Base-by-base conservation (phyloP, 2,329 filamentous ascomycete species). In the Colletotrichum sp. region DNA sequence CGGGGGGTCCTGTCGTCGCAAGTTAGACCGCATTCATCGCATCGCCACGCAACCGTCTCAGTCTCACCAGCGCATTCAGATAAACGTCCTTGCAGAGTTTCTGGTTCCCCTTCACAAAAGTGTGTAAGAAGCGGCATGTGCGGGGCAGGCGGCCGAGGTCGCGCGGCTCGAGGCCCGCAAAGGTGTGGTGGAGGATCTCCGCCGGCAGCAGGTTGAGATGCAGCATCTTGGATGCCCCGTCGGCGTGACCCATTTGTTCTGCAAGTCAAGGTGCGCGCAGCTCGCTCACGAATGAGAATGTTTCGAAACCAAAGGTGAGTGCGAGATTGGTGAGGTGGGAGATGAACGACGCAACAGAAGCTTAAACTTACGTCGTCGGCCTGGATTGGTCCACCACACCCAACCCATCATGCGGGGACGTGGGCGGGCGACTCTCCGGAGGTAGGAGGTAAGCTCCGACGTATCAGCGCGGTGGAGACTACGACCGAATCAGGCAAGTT, bases 41-140 rank as follows among this genome's bases (percentile, higher is more conserved):
- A 52, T 52, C 27, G 11, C 61, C 39, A 30, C 7, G 32, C 13
- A 19, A 16, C 32, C 8, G 32, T 77, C 86, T 79, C 82, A 94
- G 32, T 77, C 86, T 79, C 82, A 94, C 92, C 71, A 92, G 87
- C 59, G 84, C 82, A 19, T 85, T 85, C 6, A 93, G 82, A 81
- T 94, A 96, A 8, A 94, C 84, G 27, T 90, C 88, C 75, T 90
- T 92, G 82, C 88, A 93, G 15, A 96, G 84, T 11, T 90, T 84
- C 19, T 83, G 82, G 81, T 95, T 94, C 59, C 86, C 87, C 65
- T 84, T 86, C 68, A 94, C 86, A 77, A 91, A 90, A 39, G 85
- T 82, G 74, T 90, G 83, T 63, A 96, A 84, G 13, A 80, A 81
- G 22, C 84, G 87, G 81, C 90, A 94, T 63, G 89, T 88, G 74